Evolutionary conservation across 805 yeast genomes (phyloP).

Genomic region (Saccharomycopsis sp.): DNA sequence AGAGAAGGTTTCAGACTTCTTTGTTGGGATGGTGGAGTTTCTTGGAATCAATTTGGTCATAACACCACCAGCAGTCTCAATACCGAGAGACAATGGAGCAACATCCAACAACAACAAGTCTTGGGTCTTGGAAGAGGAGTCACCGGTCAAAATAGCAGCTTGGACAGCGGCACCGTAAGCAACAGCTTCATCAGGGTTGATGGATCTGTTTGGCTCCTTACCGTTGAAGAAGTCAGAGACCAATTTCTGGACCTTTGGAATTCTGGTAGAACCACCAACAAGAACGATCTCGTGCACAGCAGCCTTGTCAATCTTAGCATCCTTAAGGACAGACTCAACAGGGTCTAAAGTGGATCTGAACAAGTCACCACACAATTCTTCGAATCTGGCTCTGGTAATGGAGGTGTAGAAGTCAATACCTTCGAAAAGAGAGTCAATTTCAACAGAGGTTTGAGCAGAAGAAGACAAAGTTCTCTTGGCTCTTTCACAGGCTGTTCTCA

Average conservation of each 20-base stretch:
- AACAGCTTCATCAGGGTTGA: slow-evolving; percentile 98
- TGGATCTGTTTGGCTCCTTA: slow-evolving; percentile 93
- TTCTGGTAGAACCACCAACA: slow-evolving; percentile 98
- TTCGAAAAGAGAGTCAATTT: slow-evolving; percentile 90
- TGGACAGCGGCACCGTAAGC: slow-evolving; percentile 99
- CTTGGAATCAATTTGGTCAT: slow-evolving; percentile 97
- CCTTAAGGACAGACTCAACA: slow-evolving; percentile 90
- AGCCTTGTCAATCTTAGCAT: slow-evolving; percentile 85
- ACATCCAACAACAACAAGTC: slow-evolving; percentile 92
- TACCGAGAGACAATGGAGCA: slow-evolving; percentile 95
- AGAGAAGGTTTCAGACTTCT: slow-evolving; percentile 94
- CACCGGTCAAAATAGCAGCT: slow-evolving; percentile 95
- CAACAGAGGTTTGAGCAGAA: slow-evolving; percentile 90
- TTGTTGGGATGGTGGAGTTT: slow-evolving; percentile 95
- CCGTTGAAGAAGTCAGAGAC: slow-evolving; percentile 96
- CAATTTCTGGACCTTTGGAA: slow-evolving; percentile 93
- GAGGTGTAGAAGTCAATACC: slow-evolving; percentile 96
- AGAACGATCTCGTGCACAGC: slow-evolving; percentile 86
- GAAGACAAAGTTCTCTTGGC: slow-evolving; percentile 89
- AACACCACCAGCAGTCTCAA: slow-evolving; percentile 99
- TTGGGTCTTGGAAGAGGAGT: slow-evolving; percentile 92
- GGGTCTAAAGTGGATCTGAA: slow-evolving; percentile 94
- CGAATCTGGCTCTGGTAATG: slow-evolving; percentile 95
- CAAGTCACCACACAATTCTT: slow-evolving; percentile 89
- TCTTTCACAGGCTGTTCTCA: slow-evolving; percentile 84